These are phyloP conservation scores for Colletotrichum orchidophilum DNA, from an alignment of 2,329 filamentous ascomycete genomes.

Conservation along the genomic window DNA sequence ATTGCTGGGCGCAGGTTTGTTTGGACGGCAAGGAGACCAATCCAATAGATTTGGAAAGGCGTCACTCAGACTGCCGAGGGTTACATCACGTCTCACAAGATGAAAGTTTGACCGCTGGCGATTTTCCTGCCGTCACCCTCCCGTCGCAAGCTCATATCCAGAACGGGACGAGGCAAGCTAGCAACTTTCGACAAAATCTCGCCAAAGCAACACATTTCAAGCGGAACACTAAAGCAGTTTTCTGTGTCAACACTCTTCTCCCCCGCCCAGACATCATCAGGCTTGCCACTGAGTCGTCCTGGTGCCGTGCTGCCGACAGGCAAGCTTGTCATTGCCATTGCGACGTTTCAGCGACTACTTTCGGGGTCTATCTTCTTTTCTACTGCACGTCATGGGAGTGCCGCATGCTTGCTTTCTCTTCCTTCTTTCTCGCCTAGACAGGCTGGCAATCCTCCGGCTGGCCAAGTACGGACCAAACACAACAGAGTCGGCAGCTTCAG, in stretches of 20 bases:
- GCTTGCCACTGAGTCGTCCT: neutral
- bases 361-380: neutral
- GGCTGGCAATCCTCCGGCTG: neutral
- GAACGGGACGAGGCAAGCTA: conserved; percentile 1
- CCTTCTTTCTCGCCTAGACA: neutral
- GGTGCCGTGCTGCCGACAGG: neutral
- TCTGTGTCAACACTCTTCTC: conserved; percentile 15
- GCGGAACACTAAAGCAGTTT: conserved; percentile 20
- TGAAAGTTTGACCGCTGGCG: neutral
- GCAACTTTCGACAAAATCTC: neutral
- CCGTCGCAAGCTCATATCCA: conserved; percentile 5
- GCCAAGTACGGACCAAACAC: neutral
- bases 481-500: neutral
- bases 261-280: neutral
- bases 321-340: neutral
- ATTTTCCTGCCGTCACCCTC: conserved; percentile 29
- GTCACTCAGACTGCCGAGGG: conserved; percentile 9
- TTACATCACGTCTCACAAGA: neutral
- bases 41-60: conserved; percentile 24
- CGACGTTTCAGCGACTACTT: neutral
- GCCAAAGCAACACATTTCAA: conserved; percentile 14
- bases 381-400: neutral
- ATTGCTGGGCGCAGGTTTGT: conserved; percentile 29
- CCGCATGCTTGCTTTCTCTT: neutral
- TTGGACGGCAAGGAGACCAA: conserved; percentile 36